Evolutionary conservation across 2,329 filamentous ascomycete species (phyloP), one percentile per base, ranked within the genome.

Genomic region (Sordariomycetes sp.): DNA sequence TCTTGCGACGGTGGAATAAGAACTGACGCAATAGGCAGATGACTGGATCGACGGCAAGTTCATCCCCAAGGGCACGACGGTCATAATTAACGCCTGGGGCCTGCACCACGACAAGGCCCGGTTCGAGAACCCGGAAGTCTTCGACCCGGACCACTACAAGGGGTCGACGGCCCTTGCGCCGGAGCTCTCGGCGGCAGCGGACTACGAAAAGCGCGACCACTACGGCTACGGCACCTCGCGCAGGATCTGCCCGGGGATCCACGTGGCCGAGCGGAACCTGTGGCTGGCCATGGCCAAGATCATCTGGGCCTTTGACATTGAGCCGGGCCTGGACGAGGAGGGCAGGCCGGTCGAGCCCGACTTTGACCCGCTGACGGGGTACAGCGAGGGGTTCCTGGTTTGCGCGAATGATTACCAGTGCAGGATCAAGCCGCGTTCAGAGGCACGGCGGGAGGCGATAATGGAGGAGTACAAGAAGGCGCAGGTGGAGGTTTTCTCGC

Each of bases 191-290:
- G 70, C 3, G 60, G 60, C 3, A 62, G 62, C 2, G 14, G 62
- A 62, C 50, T 62, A 62, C 18, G 54, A 58, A 37, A 37, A 37
- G 34, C 34, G 11, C 59, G 72, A 75, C 59, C 76, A 79, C 61
- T 79, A 75, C 60, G 69, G 69, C 3, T 79, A 77, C 63, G 76
- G 76, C 4, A 70, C 69, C 14, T 77, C 77, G 1, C 69, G 77
- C 1, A 71, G 77, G 7, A 72, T 79, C 25, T 79, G 77, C 60
- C 72, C 72, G 0, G 77, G 77, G 0, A 64, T 77, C 0, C 74
- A 80, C 59, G 68, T 81, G 5, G 75, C 76, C 2, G 77, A 80
- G 64, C 70, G 75, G 5, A 75, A 69, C 25, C 65, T 79, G 20
- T 73, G 70, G 59, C 51, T 72, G 1, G 65, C 63, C 40, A 65